Conservation (phyloP, 306 rosid genomes). For the peach (Prunus persica) region DNA sequence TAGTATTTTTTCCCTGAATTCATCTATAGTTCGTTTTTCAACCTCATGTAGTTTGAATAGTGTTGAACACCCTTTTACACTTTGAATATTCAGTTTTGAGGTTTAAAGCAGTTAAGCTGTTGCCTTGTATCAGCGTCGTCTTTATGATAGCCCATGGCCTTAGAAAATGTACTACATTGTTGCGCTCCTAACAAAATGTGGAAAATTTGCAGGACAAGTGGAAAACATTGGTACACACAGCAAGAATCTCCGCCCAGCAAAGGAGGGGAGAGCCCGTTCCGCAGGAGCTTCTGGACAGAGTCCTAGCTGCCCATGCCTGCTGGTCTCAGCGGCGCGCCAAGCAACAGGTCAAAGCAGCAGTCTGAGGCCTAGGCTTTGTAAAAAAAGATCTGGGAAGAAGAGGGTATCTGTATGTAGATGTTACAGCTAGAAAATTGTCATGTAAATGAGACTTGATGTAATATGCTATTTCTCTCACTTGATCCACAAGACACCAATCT, state of each 20-base stretch:
- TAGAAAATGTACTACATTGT: neutral
- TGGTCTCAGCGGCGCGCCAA: slow-evolving; percentile 69
- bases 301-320: slow-evolving; percentile 64
- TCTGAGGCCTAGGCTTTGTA: slow-evolving; percentile 24
- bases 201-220: slow-evolving; percentile 60
- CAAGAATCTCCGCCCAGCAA: slow-evolving; percentile 73
- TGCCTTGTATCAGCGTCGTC: too few relatives aligned
- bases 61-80: neutral
- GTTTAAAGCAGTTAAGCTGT: too few relatives aligned
- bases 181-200: neutral
- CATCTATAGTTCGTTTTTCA: too few relatives aligned
- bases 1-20: too few relatives aligned
- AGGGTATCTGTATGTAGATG: slow-evolving; percentile 23
- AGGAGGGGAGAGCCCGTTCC: slow-evolving; percentile 87
- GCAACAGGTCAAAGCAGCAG: slow-evolving; percentile 37
- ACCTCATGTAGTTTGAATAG: neutral
- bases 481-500: slow-evolving; percentile 24
- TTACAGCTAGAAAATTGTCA: slow-evolving; percentile 9
- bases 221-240: slow-evolving; percentile 85
- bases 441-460: slow-evolving; percentile 21
- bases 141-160: too few relatives aligned
- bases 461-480: slow-evolving; percentile 13
- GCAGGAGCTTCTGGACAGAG: slow-evolving; percentile 73
- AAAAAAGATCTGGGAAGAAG: slow-evolving; percentile 23
- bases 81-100: neutral